Percentiles rank a stretch among this genome's conserved stretches.
phyloP scores from a whole-genome alignment of 768 basidiomycete species.

The Gyrodon lividus region DNA sequence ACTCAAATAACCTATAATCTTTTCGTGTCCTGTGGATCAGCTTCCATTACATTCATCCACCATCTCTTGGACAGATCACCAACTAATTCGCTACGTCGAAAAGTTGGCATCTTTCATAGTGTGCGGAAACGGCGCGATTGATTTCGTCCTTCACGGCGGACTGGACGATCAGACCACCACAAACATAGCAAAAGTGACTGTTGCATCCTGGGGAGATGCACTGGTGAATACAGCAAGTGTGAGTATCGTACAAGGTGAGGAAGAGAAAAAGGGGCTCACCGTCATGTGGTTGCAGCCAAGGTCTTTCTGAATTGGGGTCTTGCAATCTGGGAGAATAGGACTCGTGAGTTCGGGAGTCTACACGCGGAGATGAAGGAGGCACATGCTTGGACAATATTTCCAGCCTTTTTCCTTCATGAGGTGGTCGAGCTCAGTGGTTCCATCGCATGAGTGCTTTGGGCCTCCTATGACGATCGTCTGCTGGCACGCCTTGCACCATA shows the following conservation, averaged over 20 bases:
- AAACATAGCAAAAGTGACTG: conserved; percentile 56
- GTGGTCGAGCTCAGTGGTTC: conserved; percentile 50
- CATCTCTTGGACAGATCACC: too few species aligned
- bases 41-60: too few species aligned
- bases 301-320: conserved; percentile 49
- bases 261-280: conserved; percentile 40
- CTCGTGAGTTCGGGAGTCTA: background rate
- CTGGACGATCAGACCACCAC: conserved; percentile 46
- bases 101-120: conserved; percentile 35
- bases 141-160: conserved; percentile 37
- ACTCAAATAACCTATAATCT: too few species aligned
- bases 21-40: too few species aligned
- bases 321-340: conserved; percentile 35
- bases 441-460: conserved; percentile 57
- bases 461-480: conserved; percentile 36
- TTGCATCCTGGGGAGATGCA: conserved; percentile 60
- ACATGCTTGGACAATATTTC: conserved; percentile 60
- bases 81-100: conserved; percentile 38
- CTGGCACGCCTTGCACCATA: conserved; percentile 64
- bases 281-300: conserved; percentile 61
- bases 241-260: too few species aligned
- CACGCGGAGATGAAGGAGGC: background rate
- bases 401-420: conserved; percentile 55
- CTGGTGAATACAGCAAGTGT: conserved; percentile 33
- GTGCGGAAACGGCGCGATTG: conserved; percentile 25